Base-by-base conservation (phyloP, 2,329 filamentous ascomycete species). In the Herpomyces periplanetae region DNA sequence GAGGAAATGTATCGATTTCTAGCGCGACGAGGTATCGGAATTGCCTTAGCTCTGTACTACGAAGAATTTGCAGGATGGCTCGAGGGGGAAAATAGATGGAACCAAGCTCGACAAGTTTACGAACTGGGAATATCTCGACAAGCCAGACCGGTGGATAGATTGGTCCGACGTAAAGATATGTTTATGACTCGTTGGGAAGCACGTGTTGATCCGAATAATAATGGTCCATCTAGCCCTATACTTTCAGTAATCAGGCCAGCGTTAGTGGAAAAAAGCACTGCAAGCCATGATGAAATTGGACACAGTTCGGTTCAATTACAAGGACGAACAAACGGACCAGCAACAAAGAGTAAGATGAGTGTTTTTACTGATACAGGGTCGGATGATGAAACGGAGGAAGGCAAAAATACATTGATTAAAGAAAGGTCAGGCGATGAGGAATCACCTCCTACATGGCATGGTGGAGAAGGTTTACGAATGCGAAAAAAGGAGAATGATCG, bases 21-120 rank as follows among this genome's bases (percentile, higher is more conserved):
- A 13, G 62, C 75, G 6, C 63, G 73, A 19, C 71, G 96, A 34
- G 51, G 49, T 25, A 68, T 96, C 24, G 80, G 75, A 24, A 71
- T 88, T 31, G 46, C 49, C 1, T 49, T 96, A 2, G 80, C 80
- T 2, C 44, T 91, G 3, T 96, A 71, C 37, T 96, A 96, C 38
- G 80, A 96, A 35, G 80, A 91, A 33, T 96, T 85, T 34, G 73
- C 80, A 1, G 63, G 57, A 1, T 91, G 73, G 68, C 45, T 96
- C 4, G 80, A 96, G 41, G 48, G 55, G 13, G 64, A 60, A 4
- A 64, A 58, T 7, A 49, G 75, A 26, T 88, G 69, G 64, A 51
- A 47, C 10, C 80, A 96, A 36, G 75, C 80, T 1, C 71, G 87
- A 29, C 80, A 96, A 36, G 65, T 96, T 1, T 91, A 84, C 36